phyloP scores from a whole-genome alignment of 192 early-diverging fungal species.

The Coemansia sp. region DNA sequence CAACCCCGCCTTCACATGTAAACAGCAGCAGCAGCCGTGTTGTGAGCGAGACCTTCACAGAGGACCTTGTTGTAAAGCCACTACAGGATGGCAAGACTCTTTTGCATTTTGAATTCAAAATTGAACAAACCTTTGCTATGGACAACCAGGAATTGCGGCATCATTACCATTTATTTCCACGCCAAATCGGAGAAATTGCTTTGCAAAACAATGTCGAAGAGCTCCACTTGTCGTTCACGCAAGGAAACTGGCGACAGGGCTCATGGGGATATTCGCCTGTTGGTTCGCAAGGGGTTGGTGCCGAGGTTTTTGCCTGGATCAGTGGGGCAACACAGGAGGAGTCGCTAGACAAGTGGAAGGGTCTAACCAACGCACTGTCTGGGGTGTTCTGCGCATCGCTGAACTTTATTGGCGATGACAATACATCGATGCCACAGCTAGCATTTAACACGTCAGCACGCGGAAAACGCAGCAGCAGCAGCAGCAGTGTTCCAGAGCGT shows the following conservation, averaged over 20 bases:
- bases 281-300: conserved; percentile 70
- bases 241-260: conserved; percentile 83
- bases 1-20: background rate
- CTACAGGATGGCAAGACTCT: conserved; percentile 77
- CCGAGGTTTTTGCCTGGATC: conserved; percentile 73
- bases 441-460: conserved; percentile 43
- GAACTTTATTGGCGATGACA: conserved; percentile 85
- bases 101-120: conserved; percentile 78
- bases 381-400: conserved; percentile 96
- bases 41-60: conserved; percentile 59
- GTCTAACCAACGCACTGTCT: conserved; percentile 85
- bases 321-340: conserved; percentile 37
- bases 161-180: conserved; percentile 82
- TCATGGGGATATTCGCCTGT: conserved; percentile 67
- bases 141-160: conserved; percentile 39
- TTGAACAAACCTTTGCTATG: conserved; percentile 28
- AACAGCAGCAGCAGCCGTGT: conserved; percentile 4
- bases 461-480: background rate
- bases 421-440: conserved; percentile 61
- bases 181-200: conserved; percentile 80
- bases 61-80: conserved; percentile 70
- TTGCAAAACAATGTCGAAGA: conserved; percentile 73
- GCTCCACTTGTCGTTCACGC: conserved; percentile 86
- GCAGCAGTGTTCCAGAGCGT: background rate
- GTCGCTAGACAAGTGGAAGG: conserved; percentile 73